These are phyloP conservation scores for Scedosporium minutisporum DNA, from an alignment of 2,329 filamentous ascomycete genomes.

Conservation along the genomic window DNA sequence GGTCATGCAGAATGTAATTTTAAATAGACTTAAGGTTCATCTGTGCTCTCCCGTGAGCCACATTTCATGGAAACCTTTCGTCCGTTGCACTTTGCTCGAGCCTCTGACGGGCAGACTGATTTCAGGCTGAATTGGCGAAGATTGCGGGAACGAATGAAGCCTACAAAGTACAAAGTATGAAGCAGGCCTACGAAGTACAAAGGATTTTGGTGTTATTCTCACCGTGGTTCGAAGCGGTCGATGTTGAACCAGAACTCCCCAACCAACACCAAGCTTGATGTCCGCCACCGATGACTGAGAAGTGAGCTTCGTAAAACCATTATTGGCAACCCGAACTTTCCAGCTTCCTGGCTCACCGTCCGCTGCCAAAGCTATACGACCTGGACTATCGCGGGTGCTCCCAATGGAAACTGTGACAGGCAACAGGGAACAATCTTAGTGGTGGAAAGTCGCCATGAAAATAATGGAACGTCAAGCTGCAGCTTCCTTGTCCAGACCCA, in stretches of 20 bases:
- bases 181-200: background rate
- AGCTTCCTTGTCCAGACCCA: background rate
- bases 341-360: too few species aligned
- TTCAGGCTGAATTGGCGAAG: background rate
- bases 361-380: background rate
- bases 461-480: background rate
- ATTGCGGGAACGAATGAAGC: too few species aligned
- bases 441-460: background rate
- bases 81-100: background rate
- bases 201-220: background rate
- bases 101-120: background rate
- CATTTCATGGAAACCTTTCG: background rate
- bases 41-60: background rate
- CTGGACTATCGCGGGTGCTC: background rate
- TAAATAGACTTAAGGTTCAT: background rate
- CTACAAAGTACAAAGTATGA: too few species aligned
- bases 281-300: background rate
- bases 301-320: too few species aligned
- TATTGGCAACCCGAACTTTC: too few species aligned
- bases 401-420: background rate
- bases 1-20: background rate
- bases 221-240: background rate
- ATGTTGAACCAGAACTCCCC: background rate
- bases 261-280: background rate
- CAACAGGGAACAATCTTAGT: background rate